A percentile compares a stretch with the other conserved stretches of the same genome.
Conservation (phyloP, 768 basidiomycete species). For the Leccinum barrowsii region DNA sequence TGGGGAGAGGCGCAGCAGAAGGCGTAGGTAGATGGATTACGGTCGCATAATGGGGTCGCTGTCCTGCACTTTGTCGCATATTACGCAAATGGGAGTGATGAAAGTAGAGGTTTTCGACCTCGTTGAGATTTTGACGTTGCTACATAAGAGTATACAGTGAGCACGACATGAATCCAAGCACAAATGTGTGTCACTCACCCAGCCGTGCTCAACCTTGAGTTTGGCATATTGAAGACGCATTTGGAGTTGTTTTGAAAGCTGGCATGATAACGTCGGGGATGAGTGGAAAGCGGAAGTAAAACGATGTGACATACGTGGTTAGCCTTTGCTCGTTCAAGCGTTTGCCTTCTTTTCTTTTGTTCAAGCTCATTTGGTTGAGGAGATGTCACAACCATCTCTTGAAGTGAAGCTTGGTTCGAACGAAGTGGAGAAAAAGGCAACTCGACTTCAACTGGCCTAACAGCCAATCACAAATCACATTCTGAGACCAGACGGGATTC, state of each 20-base stretch:
- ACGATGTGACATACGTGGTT: constrained; percentile 45
- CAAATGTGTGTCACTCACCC: constrained; percentile 47
- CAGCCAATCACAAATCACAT: neutral
- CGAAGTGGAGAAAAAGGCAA: neutral
- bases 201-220: constrained; percentile 78
- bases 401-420: neutral
- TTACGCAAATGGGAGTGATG: constrained; percentile 58
- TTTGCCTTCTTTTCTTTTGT: constrained; percentile 44
- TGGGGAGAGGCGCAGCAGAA: neutral
- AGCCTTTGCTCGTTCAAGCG: constrained; percentile 53
- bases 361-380: constrained; percentile 27
- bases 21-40: neutral
- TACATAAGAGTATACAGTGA: constrained; percentile 23
- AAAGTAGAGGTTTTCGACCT: constrained; percentile 82
- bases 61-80: constrained; percentile 13
- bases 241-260: constrained; percentile 72
- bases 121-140: constrained; percentile 77
- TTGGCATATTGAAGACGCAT: constrained; percentile 73
- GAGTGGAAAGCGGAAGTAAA: neutral
- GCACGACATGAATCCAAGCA: neutral
- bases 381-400: constrained; percentile 21
- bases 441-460: neutral
- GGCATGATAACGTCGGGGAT: neutral
- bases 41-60: constrained; percentile 18
- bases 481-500: neutral